Base-by-base conservation (phyloP, 2,329 filamentous ascomycete species). In the Neonectria sp. region DNA sequence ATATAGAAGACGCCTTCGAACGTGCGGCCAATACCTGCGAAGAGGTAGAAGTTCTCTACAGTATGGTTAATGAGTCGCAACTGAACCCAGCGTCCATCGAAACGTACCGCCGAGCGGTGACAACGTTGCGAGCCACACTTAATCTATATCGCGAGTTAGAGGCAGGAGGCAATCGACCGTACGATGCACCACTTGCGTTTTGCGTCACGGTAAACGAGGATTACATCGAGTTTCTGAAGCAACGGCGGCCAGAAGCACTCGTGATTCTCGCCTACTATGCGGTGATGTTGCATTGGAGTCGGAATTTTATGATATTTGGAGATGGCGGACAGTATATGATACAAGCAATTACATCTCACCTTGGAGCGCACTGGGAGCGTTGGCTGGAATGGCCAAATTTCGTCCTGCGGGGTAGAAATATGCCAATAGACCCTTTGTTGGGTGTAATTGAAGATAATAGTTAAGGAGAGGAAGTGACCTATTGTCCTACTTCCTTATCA, bases 211-310 rank as follows among this genome's bases (percentile, higher is more conserved):
- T 62, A 15, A 55, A 56, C 3, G 29, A 48, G 3, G 52, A 37
- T 25, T 62, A 55, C 31, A 35, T 71, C 2, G 57, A 51, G 1
- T 45, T 60, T 1, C n/a, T 71, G 6, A 56, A 67, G 2, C 64
- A 70, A 13, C 55, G 59, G 3, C 64, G 48, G 0, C 69, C 68
- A 0, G 69, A 71, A 15, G 65, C 68, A 5, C 45, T 71, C 0
- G 68, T 71, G 1, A 64, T 71, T n/a, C 27, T 71, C 12, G 59
- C 69, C 0, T 62, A 31, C 24, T 62, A 62, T 27, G 60, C 40
- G 6, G 43, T 31, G n/a, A 40, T 62, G 60, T n/a, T 62, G 21
- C 43, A 62, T 29, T 56, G 52, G 60, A 37, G 43, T 17, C 31
- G 52, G 27, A 24, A 40, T 12, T 62, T 55, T 17, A 55, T 52